Evolutionary conservation across 805 yeast genomes (phyloP), one percentile per base, ranked within the genome.

Genomic region (Suhomyces xylopsoci): DNA sequence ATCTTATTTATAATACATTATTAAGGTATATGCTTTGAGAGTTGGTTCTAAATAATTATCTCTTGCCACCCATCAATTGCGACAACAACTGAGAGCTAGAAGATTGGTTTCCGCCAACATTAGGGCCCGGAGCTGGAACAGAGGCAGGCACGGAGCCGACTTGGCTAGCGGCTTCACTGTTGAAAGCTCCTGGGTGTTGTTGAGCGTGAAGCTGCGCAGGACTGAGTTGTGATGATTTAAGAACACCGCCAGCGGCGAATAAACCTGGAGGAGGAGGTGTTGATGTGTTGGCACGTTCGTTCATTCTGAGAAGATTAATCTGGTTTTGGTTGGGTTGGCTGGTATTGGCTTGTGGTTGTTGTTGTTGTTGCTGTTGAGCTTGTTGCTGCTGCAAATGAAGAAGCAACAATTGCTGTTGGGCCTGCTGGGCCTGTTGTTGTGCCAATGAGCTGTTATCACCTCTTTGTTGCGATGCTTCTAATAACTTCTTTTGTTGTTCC

Each of bases 41-140:
- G 42, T 38, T 7, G 15, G 42, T n/a, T 32, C 36, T n/a, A 32
- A n/a, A n/a, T 28, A 5, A 32, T n/a, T 61, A 74, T 60, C 74
- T 81, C 65, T 87, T 88, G 26, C 96, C 96, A 60, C 86, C 85
- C 84, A 91, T 85, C 64, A 91, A 76, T 68, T 90, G 97, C 53
- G 84, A 89, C 61, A 91, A 78, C 62, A 91, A 78, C 64, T 90
- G 96, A 41, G 90, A 84, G 54, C 92, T 86, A 47, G 88, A 83
- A 25, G 83, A 81, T 6, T 67, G 69, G 48, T 57, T 60, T 7
- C 56, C 62, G 12, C 56, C 53, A 20, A 55, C 50, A 20, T 45
- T 17, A 30, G 19, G 43, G 7, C 45, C 51, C 8, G 32, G 42
- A 24, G 50, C 52, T 22, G 51, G 52, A 12, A 47, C 51, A 28